These are phyloP conservation scores for Neurospora sp. DNA, from an alignment of 495 filamentous ascomycete genomes.

Conservation along the genomic window DNA sequence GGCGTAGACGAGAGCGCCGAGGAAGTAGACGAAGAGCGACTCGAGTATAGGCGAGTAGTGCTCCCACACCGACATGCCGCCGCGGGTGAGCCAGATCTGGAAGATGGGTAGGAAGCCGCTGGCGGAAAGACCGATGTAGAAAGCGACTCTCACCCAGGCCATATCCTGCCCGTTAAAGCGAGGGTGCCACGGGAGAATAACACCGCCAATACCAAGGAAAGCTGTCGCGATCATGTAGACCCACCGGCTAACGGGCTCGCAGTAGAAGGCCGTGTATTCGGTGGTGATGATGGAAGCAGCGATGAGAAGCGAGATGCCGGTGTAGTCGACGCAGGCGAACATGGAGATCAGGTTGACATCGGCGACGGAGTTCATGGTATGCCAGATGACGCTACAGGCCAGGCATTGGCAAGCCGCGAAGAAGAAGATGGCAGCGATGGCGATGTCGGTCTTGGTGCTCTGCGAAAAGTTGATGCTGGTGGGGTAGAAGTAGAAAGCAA, in stretches of 20 bases:
- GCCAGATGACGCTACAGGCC: slow-evolving; percentile 91
- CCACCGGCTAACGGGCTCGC: slow-evolving; percentile 81
- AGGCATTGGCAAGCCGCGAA: slow-evolving; percentile 94
- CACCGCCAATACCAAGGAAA: slow-evolving; percentile 71
- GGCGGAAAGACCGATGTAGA: slow-evolving; percentile 80
- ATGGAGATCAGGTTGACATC: slow-evolving; percentile 83
- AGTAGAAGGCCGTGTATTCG: slow-evolving; percentile 98
- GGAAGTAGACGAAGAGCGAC: slow-evolving; percentile 74
- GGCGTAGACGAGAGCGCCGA: slow-evolving; percentile 83
- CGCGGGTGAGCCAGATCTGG: slow-evolving; percentile 69
- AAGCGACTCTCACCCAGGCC: slow-evolving; percentile 83
- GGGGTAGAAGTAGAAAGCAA: slow-evolving; percentile 97
- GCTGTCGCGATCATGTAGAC: slow-evolving; percentile 77
- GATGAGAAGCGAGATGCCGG: slow-evolving; percentile 91
- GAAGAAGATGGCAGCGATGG: slow-evolving; percentile 90
- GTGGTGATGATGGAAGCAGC: slow-evolving; percentile 96
- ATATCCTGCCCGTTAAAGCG: slow-evolving; percentile 89
- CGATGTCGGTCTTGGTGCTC: slow-evolving; percentile 77
- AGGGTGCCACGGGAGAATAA: slow-evolving; percentile 93
- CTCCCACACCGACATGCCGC: slow-evolving; percentile 61
- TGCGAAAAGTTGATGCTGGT: slow-evolving; percentile 71
- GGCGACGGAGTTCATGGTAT: slow-evolving; percentile 94
- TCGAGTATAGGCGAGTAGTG: slow-evolving; percentile 89
- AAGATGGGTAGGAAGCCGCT: slow-evolving; percentile 85
- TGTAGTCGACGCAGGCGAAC: slow-evolving; percentile 98